A percentile compares a stretch with the other conserved stretches of the same genome.
These are phyloP conservation scores for Diaporthe batatas DNA, from an alignment of 2,329 filamentous ascomycete genomes.

Conservation along the genomic window DNA sequence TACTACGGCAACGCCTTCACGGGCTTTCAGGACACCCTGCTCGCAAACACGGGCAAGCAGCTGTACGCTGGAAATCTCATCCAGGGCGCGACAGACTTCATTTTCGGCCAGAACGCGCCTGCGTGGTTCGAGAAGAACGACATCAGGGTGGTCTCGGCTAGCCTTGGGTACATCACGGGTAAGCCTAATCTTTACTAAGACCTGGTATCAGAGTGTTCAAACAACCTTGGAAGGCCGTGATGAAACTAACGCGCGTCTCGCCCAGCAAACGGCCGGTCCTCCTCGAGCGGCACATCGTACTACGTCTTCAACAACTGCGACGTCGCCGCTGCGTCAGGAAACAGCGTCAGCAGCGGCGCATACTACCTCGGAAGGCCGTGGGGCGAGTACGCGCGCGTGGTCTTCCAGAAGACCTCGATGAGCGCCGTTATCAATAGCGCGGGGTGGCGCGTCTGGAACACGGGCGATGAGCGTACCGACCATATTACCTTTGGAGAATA, in stretches of 20 bases:
- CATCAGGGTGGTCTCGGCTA: conserved; percentile 53
- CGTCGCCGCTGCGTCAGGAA: conserved; percentile 55
- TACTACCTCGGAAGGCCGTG: conserved; percentile 65
- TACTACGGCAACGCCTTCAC: conserved; percentile 62
- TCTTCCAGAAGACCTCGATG: conserved; percentile 64
- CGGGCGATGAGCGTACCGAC: conserved; percentile 60
- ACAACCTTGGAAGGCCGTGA: too few species aligned
- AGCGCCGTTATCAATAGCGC: conserved; percentile 68
- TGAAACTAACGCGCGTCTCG: background rate
- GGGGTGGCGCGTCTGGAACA: conserved; percentile 71
- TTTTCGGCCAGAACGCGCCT: conserved; percentile 59
- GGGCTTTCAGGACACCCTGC: conserved; percentile 65
- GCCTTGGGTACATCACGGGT: conserved; percentile 59
- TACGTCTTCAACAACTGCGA: conserved; percentile 62
- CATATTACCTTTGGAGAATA: conserved; percentile 71
- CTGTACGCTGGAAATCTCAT: conserved; percentile 61
- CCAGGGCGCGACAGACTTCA: conserved; percentile 63
- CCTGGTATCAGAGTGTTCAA: background rate
- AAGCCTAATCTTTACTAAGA: conserved; percentile 29
- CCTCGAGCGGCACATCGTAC: conserved; percentile 53
- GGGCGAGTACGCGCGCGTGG: conserved; percentile 60
- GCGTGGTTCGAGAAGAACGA: conserved; percentile 61
- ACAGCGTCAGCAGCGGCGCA: conserved; percentile 53
- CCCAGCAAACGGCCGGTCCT: conserved; percentile 58
- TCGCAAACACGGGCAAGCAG: conserved; percentile 61